Evolutionary conservation across 208 protist species (phyloP).

Genomic region (Leishmania lainsoni): DNA sequence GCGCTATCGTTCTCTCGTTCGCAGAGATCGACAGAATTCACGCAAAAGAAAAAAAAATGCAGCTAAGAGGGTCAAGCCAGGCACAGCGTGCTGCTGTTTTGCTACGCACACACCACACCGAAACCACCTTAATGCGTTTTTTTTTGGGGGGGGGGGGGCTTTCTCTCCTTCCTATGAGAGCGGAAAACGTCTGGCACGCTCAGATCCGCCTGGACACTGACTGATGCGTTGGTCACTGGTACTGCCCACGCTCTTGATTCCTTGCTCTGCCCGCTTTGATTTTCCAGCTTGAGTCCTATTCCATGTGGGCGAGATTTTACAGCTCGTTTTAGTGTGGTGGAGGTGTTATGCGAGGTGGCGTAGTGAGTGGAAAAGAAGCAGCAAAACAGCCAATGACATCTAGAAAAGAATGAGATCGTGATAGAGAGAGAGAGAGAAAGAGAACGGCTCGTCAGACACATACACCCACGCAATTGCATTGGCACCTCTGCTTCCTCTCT

Average conservation of each 20-base stretch:
- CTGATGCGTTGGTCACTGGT: neutral
- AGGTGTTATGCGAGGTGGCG: neutral
- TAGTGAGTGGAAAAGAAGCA: neutral
- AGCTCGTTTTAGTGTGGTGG: neutral
- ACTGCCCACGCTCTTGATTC: neutral
- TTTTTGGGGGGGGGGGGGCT: too few species aligned
- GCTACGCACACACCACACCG: neutral
- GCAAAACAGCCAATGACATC: neutral
- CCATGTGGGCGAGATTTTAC: neutral
- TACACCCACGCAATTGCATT: neutral
- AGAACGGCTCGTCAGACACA: neutral
- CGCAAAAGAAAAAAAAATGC: neutral
- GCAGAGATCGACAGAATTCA: neutral
- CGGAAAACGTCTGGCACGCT: neutral
- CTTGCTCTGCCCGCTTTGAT: neutral
- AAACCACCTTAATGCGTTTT: neutral
- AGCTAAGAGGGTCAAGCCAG: neutral
- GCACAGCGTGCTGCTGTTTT: neutral
- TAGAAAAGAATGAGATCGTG: neutral
- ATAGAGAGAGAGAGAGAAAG: neutral
- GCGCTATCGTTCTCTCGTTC: neutral
- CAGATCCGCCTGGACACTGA: neutral
- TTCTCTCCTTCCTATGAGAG: neutral
- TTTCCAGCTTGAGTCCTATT: neutral
- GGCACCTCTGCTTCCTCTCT: neutral